phyloP scores from a whole-genome alignment of 2,329 filamentous ascomycete species.

The Gyromitra esculenta region DNA sequence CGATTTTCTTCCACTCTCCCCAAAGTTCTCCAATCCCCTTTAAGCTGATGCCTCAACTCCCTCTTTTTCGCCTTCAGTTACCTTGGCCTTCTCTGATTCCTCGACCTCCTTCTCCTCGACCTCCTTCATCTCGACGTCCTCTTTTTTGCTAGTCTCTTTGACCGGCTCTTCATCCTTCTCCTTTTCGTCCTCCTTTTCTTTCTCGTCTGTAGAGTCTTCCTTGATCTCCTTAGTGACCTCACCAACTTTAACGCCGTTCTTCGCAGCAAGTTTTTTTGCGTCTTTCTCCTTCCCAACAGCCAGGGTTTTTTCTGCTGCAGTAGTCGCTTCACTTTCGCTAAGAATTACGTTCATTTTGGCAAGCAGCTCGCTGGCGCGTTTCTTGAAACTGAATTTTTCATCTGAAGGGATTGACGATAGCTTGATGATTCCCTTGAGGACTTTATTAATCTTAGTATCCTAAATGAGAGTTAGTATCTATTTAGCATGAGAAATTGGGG shows the following conservation, averaged over 20 bases:
- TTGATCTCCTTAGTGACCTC: conserved; percentile 58
- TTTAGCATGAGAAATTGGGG: background rate
- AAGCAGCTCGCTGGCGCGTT: conserved; percentile 80
- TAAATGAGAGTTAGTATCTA: conserved; percentile 72
- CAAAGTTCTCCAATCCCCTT: background rate
- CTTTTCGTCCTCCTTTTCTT: conserved; percentile 26
- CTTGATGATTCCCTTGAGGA: conserved; percentile 93
- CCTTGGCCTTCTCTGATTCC: conserved; percentile 53
- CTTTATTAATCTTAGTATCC: conserved; percentile 97
- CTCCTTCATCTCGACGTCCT: conserved; percentile 56
- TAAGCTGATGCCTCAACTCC: conserved; percentile 37
- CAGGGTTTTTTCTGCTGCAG: conserved; percentile 59
- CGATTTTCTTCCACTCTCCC: conserved; percentile 3
- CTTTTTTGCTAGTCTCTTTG: conserved; percentile 25
- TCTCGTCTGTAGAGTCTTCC: conserved; percentile 31
- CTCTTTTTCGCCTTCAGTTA: conserved; percentile 29
- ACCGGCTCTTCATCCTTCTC: conserved; percentile 11
- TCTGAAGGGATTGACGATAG: conserved; percentile 85
- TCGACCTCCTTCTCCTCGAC: conserved; percentile 59
- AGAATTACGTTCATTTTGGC: conserved; percentile 88
- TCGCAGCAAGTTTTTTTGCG: conserved; percentile 52
- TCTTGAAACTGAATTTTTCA: conserved; percentile 88
- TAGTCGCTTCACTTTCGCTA: conserved; percentile 62
- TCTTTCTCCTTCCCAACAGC: conserved; percentile 55
- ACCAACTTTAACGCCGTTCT: conserved; percentile 59